These are phyloP conservation scores for Sanghuangporus sanghuang DNA, from an alignment of 1,284 basidiomycete species.

Conservation along the genomic window DNA sequence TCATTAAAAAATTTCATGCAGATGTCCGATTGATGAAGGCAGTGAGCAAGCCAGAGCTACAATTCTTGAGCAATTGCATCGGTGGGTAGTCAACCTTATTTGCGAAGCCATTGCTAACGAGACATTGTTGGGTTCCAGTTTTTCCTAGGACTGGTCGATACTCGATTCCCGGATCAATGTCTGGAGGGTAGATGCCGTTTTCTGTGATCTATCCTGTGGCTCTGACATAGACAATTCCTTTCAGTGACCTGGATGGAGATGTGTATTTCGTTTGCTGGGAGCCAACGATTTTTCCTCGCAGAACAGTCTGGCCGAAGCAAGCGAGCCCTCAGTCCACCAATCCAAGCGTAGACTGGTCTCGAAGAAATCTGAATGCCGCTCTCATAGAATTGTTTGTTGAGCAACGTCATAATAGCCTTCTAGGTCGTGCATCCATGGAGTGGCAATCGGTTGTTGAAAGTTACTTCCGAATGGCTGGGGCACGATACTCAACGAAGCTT, in stretches of 20 bases:
- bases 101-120: neutral
- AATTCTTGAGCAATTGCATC: constrained; percentile 23
- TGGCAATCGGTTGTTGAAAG: constrained; percentile 20
- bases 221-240: neutral
- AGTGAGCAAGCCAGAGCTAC: constrained; percentile 20
- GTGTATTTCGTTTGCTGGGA: constrained; percentile 23
- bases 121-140: constrained; percentile 15
- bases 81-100: constrained; percentile 13
- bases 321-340: neutral
- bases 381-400: constrained; percentile 19
- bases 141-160: constrained; percentile 21
- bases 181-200: constrained; percentile 21
- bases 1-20: neutral
- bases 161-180: constrained; percentile 25
- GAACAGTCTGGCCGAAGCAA: neutral
- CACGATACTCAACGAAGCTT: constrained; percentile 11
- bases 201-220: neutral
- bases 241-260: constrained; percentile 27
- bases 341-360: neutral
- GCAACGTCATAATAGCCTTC: constrained; percentile 17
- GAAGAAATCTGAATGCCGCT: constrained; percentile 9
- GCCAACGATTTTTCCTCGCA: constrained; percentile 21
- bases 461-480: constrained; percentile 9
- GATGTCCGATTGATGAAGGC: constrained; percentile 25
- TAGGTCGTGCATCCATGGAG: constrained; percentile 19